Conservation (phyloP, 257 asterid species). For the Nicotiana paniculata region DNA sequence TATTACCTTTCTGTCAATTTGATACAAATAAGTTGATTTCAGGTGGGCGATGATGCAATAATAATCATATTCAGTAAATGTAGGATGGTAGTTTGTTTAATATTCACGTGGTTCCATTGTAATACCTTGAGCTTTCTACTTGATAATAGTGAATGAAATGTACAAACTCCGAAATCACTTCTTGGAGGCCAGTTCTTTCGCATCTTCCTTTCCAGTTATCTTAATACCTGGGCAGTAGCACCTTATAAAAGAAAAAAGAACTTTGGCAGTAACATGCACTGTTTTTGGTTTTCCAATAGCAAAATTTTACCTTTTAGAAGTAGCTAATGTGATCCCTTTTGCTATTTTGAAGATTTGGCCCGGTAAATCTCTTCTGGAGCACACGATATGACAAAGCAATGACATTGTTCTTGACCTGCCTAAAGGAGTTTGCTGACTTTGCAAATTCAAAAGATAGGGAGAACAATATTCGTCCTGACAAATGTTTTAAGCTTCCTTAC, state of each 20-base stretch:
- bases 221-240: not conserved
- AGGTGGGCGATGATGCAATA: not conserved
- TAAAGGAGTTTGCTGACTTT: conserved; percentile 94
- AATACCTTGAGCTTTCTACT: not conserved
- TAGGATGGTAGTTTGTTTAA: not conserved
- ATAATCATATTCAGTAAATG: not conserved
- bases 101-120: not conserved
- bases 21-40: not conserved
- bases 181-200: not conserved
- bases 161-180: not conserved
- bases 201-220: not conserved
- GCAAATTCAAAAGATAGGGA: conserved; percentile 86
- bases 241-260: too few species aligned
- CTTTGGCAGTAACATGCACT: not conserved
- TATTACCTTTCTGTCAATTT: conserved; percentile 5
- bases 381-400: conserved; percentile 98
- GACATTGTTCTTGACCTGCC: conserved; percentile 84
- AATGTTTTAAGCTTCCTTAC: conserved; percentile 91
- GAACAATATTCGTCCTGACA: conserved; percentile 77
- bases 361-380: conserved; percentile 98
- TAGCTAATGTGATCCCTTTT: conserved; percentile 1
- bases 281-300: not conserved
- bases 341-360: conserved; percentile 75
- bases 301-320: not conserved
- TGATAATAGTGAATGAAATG: not conserved